A percentile compares a stretch with the other conserved stretches of the same genome.
phyloP scores from a whole-genome alignment of 176 grass and related monocot species.

The Stipa capillata region DNA sequence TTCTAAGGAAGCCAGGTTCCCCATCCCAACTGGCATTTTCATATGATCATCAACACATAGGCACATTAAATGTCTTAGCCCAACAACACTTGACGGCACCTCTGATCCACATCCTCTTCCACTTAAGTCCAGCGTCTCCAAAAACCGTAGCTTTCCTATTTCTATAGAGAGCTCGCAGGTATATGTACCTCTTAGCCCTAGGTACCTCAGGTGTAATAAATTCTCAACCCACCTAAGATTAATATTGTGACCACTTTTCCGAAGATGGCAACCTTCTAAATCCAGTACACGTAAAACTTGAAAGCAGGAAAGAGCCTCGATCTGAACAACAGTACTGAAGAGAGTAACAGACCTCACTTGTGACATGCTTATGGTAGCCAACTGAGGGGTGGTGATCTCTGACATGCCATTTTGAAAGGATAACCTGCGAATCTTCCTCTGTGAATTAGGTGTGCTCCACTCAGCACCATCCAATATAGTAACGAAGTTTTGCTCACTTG shows the following conservation, averaged over 20 bases:
- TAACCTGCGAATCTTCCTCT: background rate
- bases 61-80: background rate
- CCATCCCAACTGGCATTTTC: background rate
- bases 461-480: background rate
- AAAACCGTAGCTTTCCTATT: background rate
- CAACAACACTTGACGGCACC: background rate
- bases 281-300: background rate
- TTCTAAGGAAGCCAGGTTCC: background rate
- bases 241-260: background rate
- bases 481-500: constrained; percentile 1
- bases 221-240: background rate
- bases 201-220: background rate
- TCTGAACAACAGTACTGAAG: background rate
- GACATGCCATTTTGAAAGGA: background rate
- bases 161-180: background rate
- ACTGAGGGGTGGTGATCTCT: background rate
- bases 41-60: rapidly evolving
- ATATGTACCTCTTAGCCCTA: background rate
- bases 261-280: background rate
- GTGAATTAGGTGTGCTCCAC: background rate
- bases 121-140: background rate
- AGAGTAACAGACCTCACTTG: background rate
- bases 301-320: background rate
- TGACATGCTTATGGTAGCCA: background rate
- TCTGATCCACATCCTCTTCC: rapidly evolving